Evolutionary conservation across 140 eudicot genomes (phyloP).

Genomic region (Erigeron philadelphicus): DNA sequence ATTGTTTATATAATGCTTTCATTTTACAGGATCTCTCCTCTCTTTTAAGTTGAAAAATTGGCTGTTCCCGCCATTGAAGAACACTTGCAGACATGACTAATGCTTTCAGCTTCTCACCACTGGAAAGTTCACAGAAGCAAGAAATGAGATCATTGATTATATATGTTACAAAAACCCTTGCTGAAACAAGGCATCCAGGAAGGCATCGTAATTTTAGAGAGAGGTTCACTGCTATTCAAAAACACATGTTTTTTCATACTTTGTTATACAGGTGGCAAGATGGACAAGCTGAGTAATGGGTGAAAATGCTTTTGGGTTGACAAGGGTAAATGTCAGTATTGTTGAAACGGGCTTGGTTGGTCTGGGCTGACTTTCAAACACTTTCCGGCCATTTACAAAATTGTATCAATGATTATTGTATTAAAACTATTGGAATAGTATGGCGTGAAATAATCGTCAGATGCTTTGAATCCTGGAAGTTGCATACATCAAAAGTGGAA

Average conservation of each 20-base stretch:
- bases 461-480: neutral
- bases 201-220: constrained; percentile 30
- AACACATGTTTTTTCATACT: neutral
- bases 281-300: constrained; percentile 5
- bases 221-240: constrained; percentile 24
- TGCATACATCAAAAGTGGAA: neutral
- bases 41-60: constrained; percentile 67
- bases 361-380: neutral
- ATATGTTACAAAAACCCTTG: constrained; percentile 69
- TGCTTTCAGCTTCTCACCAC: constrained; percentile 54
- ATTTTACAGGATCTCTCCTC: constrained; percentile 59
- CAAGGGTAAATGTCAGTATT: neutral
- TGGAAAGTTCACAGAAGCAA: constrained; percentile 48
- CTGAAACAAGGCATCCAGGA: constrained; percentile 30
- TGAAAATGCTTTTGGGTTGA: neutral
- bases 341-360: neutral
- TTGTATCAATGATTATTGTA: neutral
- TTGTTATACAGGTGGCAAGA: neutral
- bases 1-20: neutral
- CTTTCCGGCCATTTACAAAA: neutral
- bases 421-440: neutral
- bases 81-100: constrained; percentile 69
- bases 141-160: constrained; percentile 67
- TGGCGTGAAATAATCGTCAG: neutral
- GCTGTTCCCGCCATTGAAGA: constrained; percentile 85